Evolutionary conservation across 129 eudicot species (phyloP).

Genomic region (Sambucus nigra): DNA sequence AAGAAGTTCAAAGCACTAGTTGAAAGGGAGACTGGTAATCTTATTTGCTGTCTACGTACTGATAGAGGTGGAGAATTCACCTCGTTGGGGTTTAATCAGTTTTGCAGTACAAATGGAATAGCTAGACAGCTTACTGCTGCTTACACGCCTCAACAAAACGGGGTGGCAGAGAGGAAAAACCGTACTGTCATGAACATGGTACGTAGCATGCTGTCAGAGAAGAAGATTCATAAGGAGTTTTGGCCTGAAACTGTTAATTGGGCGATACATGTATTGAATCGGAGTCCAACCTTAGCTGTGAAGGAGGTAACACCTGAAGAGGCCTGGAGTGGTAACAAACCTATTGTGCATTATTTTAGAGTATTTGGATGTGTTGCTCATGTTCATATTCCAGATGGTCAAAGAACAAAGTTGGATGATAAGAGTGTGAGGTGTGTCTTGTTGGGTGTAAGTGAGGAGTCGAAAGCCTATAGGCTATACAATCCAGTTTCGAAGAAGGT

Average conservation of each 20-base stretch:
- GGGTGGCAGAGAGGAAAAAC: too few species aligned
- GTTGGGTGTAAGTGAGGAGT: conserved; percentile 2
- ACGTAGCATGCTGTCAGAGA: background rate
- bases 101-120: background rate
- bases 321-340: conserved; percentile 1
- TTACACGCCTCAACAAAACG: background rate
- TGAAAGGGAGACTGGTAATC: background rate
- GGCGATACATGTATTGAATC: conserved; percentile 1
- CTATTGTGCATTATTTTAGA: background rate
- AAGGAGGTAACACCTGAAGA: background rate
- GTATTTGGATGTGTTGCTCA: conserved; percentile 5
- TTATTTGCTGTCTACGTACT: background rate
- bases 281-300: background rate
- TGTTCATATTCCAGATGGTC: background rate
- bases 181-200: conserved; percentile 10
- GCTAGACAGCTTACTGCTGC: too few species aligned
- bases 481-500: too few species aligned
- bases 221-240: background rate
- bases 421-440: background rate
- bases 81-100: background rate
- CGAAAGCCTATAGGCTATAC: conserved; percentile 3
- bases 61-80: background rate
- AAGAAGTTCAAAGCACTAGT: background rate
- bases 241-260: conserved; percentile 3
- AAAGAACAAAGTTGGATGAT: background rate